Base-by-base conservation (phyloP, 805 yeast species). In the Metschnikowia bowlesiae region DNA sequence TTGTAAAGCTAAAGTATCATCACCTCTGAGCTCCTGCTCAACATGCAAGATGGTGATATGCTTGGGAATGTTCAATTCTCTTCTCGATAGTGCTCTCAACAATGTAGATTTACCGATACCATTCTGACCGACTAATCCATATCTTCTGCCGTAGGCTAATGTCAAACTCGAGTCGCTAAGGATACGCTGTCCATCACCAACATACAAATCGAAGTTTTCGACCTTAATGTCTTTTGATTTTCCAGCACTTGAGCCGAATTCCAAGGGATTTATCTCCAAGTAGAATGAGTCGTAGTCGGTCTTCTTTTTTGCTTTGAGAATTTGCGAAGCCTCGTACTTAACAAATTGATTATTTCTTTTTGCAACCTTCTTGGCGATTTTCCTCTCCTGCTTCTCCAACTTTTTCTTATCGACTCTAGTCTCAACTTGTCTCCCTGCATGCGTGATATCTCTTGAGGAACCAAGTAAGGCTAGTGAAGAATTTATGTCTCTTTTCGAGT, bases 61-160 rank as follows among this genome's bases (percentile, higher is more conserved):
- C 61, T 88, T 90, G 11, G 99, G 98, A 59, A 94, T 86, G 51
- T 89, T 83, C 60, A 94, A 76, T 65, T 94, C 99, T 80, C 99
- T 85, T 67, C 96, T 82, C 1, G 97, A 85, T 48, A 94, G 74
- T 0, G 99, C 99, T 58, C 89, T 80, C 65, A 94, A 75, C 48
- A 94, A 73, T 0, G 99, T 94, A 40, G 98, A 91, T 69, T 94
- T 94, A 84, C 99, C 99, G 59, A 94, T 91, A 92, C 99, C 99
- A 74, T 94, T 94, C 66, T 91, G 96, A 69, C 99, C 99, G 40
- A 94, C 97, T 47, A 94, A 73, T 82, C 99, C 99, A 61, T 94
- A 94, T 66, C 98, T 82, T 68, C 87, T 89, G 49, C 99, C 99
- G 66, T 85, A 85, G 30, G 96, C 84, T 56, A 94, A 78, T 1